Base-by-base conservation (phyloP, 441 rosid species). In the Sinapis alba region DNA sequence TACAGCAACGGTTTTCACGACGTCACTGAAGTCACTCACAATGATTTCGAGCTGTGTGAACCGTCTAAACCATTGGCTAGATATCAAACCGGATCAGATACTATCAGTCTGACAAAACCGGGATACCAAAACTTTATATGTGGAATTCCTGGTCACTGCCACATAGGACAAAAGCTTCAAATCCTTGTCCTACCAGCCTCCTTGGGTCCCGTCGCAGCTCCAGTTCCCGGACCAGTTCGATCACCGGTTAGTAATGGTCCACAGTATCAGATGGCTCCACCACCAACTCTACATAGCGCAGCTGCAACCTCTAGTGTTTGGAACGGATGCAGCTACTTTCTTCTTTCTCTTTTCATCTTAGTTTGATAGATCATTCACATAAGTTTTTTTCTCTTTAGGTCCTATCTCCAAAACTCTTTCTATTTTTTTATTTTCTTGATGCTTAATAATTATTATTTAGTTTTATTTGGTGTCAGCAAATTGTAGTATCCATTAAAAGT, bases 91-190 rank as follows among this genome's bases (percentile, higher is more conserved):
- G 70, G 70, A 1, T 53, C 11, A 0, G 76, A 72, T 19, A 12
- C 56, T 0, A 3, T 72, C 54, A 63, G 1, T 36, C 56, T 72
- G 18, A 54, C 64, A 18, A 72, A 64, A 72, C 69, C 62, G 5
- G 71, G 78, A 6, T 9, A 19, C 66, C 26, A 65, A 16, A 1
- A 27, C 60, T 74, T 74, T 5, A 74, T 74, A 66, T 66, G 78
- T 0, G 72, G 78, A 15, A 2, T 7, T 45, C 67, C 72, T 20
- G 4, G 61, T 59, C 72, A 74, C 27, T 74, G 78, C 7, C 7
- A 45, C 20, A 0, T 59, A 2, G 78, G 67, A 58, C 78, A 74
- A 24, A 74, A 66, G 67, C 15, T 74, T 36, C 27, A 66, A 12
- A 58, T 74, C 34, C 58, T 66, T 0, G 78, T 74, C 38, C 15